Evolutionary conservation across 1,284 basidiomycete species (phyloP), one percentile per base, ranked within the genome.

Genomic region (Sphaerobolus stellatus): DNA sequence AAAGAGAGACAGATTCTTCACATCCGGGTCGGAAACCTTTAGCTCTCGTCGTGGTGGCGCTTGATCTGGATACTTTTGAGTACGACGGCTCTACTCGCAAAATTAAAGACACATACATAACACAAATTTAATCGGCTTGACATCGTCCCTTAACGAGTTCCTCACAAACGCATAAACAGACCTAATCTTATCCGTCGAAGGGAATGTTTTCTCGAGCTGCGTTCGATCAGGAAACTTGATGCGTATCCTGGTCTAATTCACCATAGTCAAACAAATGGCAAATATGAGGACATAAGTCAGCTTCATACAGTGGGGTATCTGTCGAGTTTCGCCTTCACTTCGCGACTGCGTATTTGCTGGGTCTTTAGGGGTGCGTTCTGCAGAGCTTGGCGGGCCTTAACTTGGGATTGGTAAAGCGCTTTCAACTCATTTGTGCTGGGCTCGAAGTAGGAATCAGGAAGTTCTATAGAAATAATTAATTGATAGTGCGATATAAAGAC

Each of bases 101-200:
- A n/a, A 7, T 9, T 7, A 18, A n/a, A 41, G 25, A 18, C 33
- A 75, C 85, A 49, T 63, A 92, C 90, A 95, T 46, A 94, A 76
- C 24, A 92, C 78, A 62, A 93, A 94, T 59, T 90, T 89, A 69
- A 84, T 82, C 4, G 82, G 75, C 63, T 86, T 84, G 30, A 84
- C 81, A 58, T 88, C 85, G 48, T 90, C 87, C 34, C 81, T 75
- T 40, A 95, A 71, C 22, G 81, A 80, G n/a, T 75, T 71, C 22
- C 89, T 80, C 43, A 94, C 88, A 61, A 95, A 93, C 3, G 84
- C 86, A 66, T 95, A 95, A 2, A 95, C 80, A 2, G 83, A 77
- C 49, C 80, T 79, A 55, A 95, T 92, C 64, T 88, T 91, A 65
- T 85, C 82, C 1, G 79, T 80, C 5, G 90, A 90, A 1, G 82